Evolutionary conservation across 1,284 basidiomycete species (phyloP), one percentile per base, ranked within the genome.

Genomic region (Leccinum fallax): DNA sequence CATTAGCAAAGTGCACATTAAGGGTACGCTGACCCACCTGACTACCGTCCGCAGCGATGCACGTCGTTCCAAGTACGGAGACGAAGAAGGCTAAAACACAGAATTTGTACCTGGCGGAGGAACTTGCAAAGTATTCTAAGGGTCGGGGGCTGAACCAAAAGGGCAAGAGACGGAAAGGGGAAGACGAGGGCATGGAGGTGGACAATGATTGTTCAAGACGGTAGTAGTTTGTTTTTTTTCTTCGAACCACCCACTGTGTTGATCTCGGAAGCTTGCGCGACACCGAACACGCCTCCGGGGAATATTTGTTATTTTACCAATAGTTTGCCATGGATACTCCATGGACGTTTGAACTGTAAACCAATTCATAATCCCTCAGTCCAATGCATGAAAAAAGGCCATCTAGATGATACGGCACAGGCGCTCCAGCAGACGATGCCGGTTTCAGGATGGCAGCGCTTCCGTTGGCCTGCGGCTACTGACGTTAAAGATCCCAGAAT

Each of bases 121-220:
- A 94, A 73, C 80, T 94, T 53, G 84, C 90, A 5, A 92, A 89
- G 71, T 95, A 95, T 72, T 72, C 86, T 30, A 88, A 89, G 64
- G 83, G 84, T 1, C 80, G 87, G 24, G 87, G 88, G 1, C 61
- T 85, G 53, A 80, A 84, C 48, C 82, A 80, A 72, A 91, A 90
- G 64, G 61, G 71, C 19, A 75, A 78, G 63, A 74, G 65, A 62
- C 76, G 73, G 73, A 87, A 95, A 69, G 83, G 85, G n/a, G 88
- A 93, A 56, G 86, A 84, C 26, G 79, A 78, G 21, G 86, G 82
- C 0, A 81, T 92, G 71, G 93, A 95, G 70, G 85, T 95, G 48
- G 94, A 95, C 70, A 81, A 89, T 63, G 94, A 95, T 73, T 80
- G 82, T 1, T 11, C 63, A 11, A 72, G 71, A 57, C 64, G 74